Base-by-base conservation (phyloP, 352 stramenopile species). In the Globisporangium solare region DNA sequence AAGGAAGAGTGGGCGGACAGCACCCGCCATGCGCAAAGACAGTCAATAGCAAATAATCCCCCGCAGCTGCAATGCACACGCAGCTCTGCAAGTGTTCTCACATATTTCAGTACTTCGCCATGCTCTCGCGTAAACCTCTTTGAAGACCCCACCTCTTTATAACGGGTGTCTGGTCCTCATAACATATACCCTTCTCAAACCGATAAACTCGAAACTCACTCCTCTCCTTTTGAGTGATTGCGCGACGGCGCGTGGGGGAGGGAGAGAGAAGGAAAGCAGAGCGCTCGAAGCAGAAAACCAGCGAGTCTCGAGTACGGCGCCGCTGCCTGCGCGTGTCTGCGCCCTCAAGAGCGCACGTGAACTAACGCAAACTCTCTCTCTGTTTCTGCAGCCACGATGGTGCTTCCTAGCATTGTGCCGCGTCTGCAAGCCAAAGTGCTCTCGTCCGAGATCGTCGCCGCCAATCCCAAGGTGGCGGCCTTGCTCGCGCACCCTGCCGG, bases 401-500 rank as follows among this genome's bases (percentile, higher is more conserved):
- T 90, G 70, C 64, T 92, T 42, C 80, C 79, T 39, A 83, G 70
- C 53, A 75, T 92, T 66, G 79, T 92, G 20, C 79, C 82, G 18
- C 79, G 82, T 47, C 47, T 92, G 53, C 80, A 92, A 59, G 73
- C 82, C 61, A 88, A 85, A 50, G 74, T 92, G 51, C 59, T 92
- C 32, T 70, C 84, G 69, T 66, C 80, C 10, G 76, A 87, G 48
- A 65, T 90, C 58, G 70, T 92, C 22, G 74, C 74, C 41, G 81
- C 76, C 51, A 90, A 86, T 64, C 74, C 82, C 39, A 86, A 83
- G 67, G 54, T 92, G 47, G 63, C 54, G 45, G 45, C 67, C 6
- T 60, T 96, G 41, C 58, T 96, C 37, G 64, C 63, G 18, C 86
- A 94, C 58, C 87, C 87, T 6, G 88, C 88, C 0, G 88, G 88